These are phyloP conservation scores for Neurospora sp. DNA, from an alignment of 495 filamentous ascomycete genomes.

Conservation along the genomic window DNA sequence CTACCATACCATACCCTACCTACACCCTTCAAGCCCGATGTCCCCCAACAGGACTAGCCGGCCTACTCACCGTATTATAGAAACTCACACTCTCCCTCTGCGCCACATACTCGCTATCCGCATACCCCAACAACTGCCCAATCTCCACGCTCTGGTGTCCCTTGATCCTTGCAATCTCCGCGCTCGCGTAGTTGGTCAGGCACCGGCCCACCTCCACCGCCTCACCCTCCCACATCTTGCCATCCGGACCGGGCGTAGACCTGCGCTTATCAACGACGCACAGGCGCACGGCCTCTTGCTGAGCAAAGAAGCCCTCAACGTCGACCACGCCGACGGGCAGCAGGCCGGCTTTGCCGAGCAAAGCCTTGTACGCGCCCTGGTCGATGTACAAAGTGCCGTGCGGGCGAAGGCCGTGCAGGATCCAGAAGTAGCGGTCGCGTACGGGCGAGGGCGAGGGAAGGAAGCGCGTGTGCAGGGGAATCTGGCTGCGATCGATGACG, in stretches of 20 bases:
- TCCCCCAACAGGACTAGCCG: conserved; percentile 29
- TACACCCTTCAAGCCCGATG: conserved; percentile 2
- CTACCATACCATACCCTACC: conserved; percentile 14
- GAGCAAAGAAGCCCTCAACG: conserved; percentile 75
- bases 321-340: conserved; percentile 85
- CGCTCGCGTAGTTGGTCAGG: conserved; percentile 85
- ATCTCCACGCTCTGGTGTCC: conserved; percentile 78
- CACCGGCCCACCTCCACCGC: conserved; percentile 78
- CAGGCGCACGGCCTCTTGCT: conserved; percentile 83
- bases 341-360: conserved; percentile 74
- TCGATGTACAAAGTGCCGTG: conserved; percentile 92
- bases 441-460: conserved; percentile 79
- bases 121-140: conserved; percentile 67
- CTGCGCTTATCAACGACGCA: conserved; percentile 54
- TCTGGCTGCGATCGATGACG: conserved; percentile 14
- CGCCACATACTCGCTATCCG: conserved; percentile 91
- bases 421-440: conserved; percentile 90
- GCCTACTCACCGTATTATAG: conserved; percentile 36
- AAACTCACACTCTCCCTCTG: conserved; percentile 81
- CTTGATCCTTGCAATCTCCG: conserved; percentile 74
- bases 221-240: conserved; percentile 37
- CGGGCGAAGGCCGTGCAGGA: conserved; percentile 85
- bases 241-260: conserved; percentile 7
- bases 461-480: conserved; percentile 85
- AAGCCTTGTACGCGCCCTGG: conserved; percentile 68